These are phyloP conservation scores for Solanum hybrid DNA, from an alignment of 305 asterid genomes.

Conservation along the genomic window DNA sequence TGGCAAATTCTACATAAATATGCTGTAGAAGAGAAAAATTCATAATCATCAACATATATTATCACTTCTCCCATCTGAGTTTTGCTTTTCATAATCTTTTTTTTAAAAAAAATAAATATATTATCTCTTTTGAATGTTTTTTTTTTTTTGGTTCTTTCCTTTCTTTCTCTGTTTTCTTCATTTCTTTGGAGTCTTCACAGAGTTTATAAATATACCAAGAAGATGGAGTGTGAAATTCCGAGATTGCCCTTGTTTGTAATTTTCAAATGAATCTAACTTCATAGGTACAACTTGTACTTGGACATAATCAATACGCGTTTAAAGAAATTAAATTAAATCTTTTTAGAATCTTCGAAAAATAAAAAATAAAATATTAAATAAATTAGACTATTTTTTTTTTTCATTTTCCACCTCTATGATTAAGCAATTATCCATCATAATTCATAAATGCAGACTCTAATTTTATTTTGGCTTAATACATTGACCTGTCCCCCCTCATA, in stretches of 20 bases:
- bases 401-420: neutral
- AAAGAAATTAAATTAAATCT: neutral
- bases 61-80: constrained; percentile 38
- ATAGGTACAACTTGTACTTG: neutral
- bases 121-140: neutral
- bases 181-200: neutral
- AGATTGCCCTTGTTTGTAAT: neutral
- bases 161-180: neutral
- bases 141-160: neutral
- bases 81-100: neutral
- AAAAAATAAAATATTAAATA: neutral
- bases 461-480: neutral
- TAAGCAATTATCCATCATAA: neutral
- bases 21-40: constrained; percentile 3
- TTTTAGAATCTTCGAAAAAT: neutral
- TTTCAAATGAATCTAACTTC: neutral
- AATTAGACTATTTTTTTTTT: neutral
- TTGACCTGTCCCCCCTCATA: neutral
- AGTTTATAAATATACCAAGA: constrained; percentile 3
- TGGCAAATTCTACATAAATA: constrained; percentile 81
- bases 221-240: constrained; percentile 3
- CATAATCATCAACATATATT: constrained; percentile 36
- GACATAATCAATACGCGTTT: constrained; percentile 8
- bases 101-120: rapidly evolving
- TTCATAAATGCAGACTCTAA: neutral